Evolutionary conservation across 495 filamentous ascomycete genomes (phyloP), one percentile per base, ranked within the genome.

Genomic region (Jackrogersella multiformis): DNA sequence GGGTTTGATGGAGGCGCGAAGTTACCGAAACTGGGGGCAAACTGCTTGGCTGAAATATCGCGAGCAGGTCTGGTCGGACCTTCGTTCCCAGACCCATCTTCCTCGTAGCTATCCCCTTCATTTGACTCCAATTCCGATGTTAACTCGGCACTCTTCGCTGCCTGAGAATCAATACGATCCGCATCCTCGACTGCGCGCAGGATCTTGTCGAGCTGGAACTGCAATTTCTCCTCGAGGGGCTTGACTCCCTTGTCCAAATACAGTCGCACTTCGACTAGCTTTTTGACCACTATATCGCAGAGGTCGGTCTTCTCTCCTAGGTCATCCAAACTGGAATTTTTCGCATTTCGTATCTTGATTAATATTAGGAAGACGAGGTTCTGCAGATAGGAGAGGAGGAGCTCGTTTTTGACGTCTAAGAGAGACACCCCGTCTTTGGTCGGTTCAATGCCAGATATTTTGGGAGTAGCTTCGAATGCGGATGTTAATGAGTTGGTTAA

Each of bases 301-400:
- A 69, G 44, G 7, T 69, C 64, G 1, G 64, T 13, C n/a, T 41
- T 15, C 5, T 41, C 49, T 10, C 42, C 42, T 7, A 51, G 7
- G 6, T 73, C 71, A 0, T 80, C 70, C 0, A 74, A 52, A 1
- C 38, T 39, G 0, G 73, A 68, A 15, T 73, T 78, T 52, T 80
- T 80, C 1, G 82, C 73, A 69, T 88, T 85, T 15, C 92, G 86
- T 15, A 97, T 74, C 75, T 97, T 95, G 41, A 94, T 77, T 2
- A 97, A 79, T 35, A 96, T 89, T 48, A 98, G 80, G 68, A 97
- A 97, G 28, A 94, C 92, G 4, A 97, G 86, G 69, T 97, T 94
- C 70, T 98, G 96, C 0, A 98, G 81, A 79, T 99, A 99, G 1
- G 96, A 93, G 41, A 99, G 90, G 12, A 99, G 86, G 15, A 98